Evolutionary conservation across 1,139 yeast species (phyloP).

Genomic region (Zygoascus meyerae): DNA sequence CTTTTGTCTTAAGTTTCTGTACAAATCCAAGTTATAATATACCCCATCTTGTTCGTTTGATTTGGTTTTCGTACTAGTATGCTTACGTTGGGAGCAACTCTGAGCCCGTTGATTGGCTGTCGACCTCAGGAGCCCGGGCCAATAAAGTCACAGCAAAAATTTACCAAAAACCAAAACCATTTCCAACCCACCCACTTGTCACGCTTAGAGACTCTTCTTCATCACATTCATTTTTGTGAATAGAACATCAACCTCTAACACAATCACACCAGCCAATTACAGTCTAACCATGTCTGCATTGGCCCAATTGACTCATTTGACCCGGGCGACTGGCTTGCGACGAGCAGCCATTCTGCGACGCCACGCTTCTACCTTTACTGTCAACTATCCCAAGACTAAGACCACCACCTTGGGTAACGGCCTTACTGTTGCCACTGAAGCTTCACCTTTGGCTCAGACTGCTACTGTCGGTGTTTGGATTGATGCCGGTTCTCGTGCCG

Average conservation of each 20-base stretch:
- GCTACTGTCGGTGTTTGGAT: slow-evolving; percentile 98
- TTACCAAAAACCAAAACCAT: background rate
- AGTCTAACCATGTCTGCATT: slow-evolving; percentile 24
- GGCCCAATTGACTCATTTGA: slow-evolving; percentile 18
- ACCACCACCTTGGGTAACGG: slow-evolving; percentile 76
- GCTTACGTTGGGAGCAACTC: background rate
- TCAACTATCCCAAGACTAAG: slow-evolving; percentile 42
- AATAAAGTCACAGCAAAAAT: slow-evolving; percentile 1
- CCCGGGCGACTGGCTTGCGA: slow-evolving; percentile 14
- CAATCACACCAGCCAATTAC: no score
- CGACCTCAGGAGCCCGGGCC: background rate
- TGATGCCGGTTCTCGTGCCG: slow-evolving; percentile 98
- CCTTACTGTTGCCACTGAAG: slow-evolving; percentile 85
- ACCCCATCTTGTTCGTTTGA: no score
- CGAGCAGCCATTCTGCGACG: slow-evolving; percentile 16
- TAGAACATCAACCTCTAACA: no score
- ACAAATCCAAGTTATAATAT: no score
- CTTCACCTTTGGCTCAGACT: slow-evolving; percentile 80
- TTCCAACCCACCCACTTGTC: background rate
- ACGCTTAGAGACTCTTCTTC: no score
- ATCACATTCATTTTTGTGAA: no score
- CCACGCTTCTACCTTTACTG: slow-evolving; percentile 27
- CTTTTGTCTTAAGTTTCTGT: no score
- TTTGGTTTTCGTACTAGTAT: no score
- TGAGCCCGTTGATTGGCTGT: slow-evolving; percentile 4